Conservation (phyloP, 441 rosid genomes). For the Sinapis alba region DNA sequence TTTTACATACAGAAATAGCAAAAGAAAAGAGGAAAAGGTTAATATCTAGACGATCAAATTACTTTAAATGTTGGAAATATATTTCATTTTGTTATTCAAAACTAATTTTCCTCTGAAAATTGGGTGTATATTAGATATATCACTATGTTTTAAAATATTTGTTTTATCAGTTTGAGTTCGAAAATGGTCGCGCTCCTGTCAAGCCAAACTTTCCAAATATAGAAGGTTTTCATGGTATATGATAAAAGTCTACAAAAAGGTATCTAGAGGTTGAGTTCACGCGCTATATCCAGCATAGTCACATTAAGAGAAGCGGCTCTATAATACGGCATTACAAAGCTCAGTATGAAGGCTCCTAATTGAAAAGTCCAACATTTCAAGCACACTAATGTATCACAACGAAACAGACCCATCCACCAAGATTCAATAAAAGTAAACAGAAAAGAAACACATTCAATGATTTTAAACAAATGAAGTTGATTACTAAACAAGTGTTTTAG, state of each 20-base stretch:
- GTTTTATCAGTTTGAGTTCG: not conserved
- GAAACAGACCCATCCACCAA: not conserved
- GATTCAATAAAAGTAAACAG: not conserved
- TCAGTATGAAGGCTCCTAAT: not conserved
- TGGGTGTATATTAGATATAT: no score
- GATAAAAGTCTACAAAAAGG: not conserved
- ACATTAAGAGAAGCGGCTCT: no score
- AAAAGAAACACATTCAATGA: not conserved
- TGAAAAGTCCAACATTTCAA: not conserved
- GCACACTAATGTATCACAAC: not conserved
- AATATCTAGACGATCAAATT: not conserved
- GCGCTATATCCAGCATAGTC: not conserved
- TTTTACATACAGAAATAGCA: not conserved
- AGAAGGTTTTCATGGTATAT: not conserved
- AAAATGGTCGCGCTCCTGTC: conserved; percentile 3
- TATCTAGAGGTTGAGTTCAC: not conserved
- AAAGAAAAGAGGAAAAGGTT: not conserved
- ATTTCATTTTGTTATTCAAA: no score
- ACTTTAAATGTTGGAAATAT: no score
- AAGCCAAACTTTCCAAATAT: conserved; percentile 12
- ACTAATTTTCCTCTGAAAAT: no score
- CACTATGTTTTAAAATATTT: not conserved
- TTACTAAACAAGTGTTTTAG: not conserved
- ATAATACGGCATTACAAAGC: not conserved
- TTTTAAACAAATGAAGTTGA: conserved; percentile 50